phyloP scores from a whole-genome alignment of 805 yeast species.

The Millerago galiae region DNA sequence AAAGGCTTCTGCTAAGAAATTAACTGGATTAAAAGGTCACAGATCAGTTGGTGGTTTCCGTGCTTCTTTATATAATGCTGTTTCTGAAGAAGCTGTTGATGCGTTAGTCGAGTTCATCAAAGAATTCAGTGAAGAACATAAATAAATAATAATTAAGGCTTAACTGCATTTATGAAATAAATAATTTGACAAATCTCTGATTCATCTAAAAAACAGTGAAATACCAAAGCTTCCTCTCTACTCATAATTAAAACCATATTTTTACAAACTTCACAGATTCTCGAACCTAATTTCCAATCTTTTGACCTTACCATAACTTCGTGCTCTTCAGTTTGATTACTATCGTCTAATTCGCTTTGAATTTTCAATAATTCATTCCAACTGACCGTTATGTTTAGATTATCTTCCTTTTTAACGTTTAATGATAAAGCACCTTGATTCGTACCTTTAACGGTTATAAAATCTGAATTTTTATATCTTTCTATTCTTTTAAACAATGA shows the following conservation, averaged over 20 bases:
- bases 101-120: constrained; percentile 5
- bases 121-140: constrained; percentile 35
- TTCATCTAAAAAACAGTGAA: constrained; percentile 63
- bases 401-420: constrained; percentile 48
- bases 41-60: constrained; percentile 11
- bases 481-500: constrained; percentile 57
- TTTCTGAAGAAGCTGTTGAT: constrained; percentile 7
- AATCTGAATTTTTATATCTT: constrained; percentile 50
- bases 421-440: constrained; percentile 44
- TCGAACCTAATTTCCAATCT: constrained; percentile 66
- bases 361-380: constrained; percentile 54
- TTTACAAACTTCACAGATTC: constrained; percentile 54
- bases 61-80: constrained; percentile 9
- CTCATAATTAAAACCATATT: constrained; percentile 54
- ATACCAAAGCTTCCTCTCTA: constrained; percentile 50
- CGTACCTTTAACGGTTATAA: constrained; percentile 44
- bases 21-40: constrained; percentile 36
- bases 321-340: constrained; percentile 26
- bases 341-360: constrained; percentile 23
- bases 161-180: constrained; percentile 42
- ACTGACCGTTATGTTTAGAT: constrained; percentile 41
- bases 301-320: constrained; percentile 47
- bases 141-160: constrained; percentile 9
- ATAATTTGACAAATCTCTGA: constrained; percentile 58
- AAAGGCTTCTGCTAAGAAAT: constrained; percentile 50